phyloP scores from a whole-genome alignment of 2,329 filamentous ascomycete genomes.

The Fusarium virguliforme region DNA sequence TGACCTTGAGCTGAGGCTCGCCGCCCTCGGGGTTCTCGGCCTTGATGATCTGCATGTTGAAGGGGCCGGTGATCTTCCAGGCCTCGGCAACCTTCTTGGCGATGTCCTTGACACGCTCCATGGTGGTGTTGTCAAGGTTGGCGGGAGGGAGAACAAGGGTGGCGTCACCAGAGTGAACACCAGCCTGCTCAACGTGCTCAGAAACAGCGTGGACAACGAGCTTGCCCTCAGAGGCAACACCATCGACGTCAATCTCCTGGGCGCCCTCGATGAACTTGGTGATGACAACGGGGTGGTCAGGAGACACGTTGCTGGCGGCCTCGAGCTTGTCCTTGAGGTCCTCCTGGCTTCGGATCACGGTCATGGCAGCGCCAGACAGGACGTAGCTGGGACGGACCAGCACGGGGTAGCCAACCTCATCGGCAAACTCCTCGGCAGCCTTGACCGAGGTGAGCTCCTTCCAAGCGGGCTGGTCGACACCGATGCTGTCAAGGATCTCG shows the following conservation, averaged over 20 bases:
- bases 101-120: constrained; percentile 94
- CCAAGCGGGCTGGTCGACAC: constrained; percentile 97
- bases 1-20: constrained; percentile 88
- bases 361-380: constrained; percentile 98
- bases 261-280: constrained; percentile 98
- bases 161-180: constrained; percentile 98
- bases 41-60: constrained; percentile 99
- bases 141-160: constrained; percentile 92
- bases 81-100: constrained; percentile 96
- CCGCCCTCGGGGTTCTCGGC: constrained; percentile 82
- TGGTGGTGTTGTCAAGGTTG: constrained; percentile 81
- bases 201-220: constrained; percentile 92
- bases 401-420: constrained; percentile 91
- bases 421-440: constrained; percentile 89
- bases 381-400: constrained; percentile 96
- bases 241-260: constrained; percentile 96
- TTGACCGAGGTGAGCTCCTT: constrained; percentile 93
- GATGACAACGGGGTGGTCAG: constrained; percentile 98
- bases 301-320: constrained; percentile 90
- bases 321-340: constrained; percentile 96
- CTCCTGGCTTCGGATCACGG: constrained; percentile 88
- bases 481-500: constrained; percentile 95
- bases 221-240: constrained; percentile 88
- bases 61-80: constrained; percentile 97
- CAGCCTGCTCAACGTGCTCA: constrained; percentile 96